phyloP scores from a whole-genome alignment of 306 rosid genomes.

The Vigna nakashimae region DNA sequence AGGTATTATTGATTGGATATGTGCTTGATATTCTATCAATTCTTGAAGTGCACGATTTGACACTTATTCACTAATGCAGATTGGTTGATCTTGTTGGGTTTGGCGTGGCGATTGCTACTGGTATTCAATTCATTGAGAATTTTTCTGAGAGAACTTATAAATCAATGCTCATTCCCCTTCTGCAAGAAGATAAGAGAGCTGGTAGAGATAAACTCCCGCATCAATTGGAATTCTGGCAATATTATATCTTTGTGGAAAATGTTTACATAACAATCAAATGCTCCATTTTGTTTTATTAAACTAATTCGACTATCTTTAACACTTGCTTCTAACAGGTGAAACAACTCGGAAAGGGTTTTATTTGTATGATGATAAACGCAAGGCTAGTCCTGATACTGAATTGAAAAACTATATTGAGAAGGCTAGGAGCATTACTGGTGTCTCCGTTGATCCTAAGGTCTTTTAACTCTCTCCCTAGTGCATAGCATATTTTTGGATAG shows the following conservation, averaged over 20 bases:
- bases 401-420: constrained; percentile 82
- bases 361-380: constrained; percentile 74
- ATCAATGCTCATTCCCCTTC: constrained; percentile 82
- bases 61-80: constrained; percentile 55
- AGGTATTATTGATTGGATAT: constrained; percentile 59
- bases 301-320: constrained; percentile 18
- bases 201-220: constrained; percentile 54
- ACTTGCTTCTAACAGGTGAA: constrained; percentile 67
- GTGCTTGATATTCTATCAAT: constrained; percentile 8
- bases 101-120: constrained; percentile 85
- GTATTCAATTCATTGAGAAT: constrained; percentile 59
- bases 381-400: constrained; percentile 87
- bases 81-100: constrained; percentile 92
- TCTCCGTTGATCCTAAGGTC: constrained; percentile 79
- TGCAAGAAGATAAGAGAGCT: constrained; percentile 91
- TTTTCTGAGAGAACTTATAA: constrained; percentile 84
- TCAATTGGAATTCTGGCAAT: constrained; percentile 26
- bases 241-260: constrained; percentile 15
- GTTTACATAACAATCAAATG: neutral
- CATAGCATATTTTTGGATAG: constrained; percentile 16
- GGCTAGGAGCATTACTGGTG: constrained; percentile 77
- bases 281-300: constrained; percentile 18
- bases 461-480: constrained; percentile 35
- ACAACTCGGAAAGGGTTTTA: constrained; percentile 82
- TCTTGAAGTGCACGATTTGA: constrained; percentile 38